phyloP scores from a whole-genome alignment of 2,329 filamentous ascomycete species.

The Chaetomium strumarium region DNA sequence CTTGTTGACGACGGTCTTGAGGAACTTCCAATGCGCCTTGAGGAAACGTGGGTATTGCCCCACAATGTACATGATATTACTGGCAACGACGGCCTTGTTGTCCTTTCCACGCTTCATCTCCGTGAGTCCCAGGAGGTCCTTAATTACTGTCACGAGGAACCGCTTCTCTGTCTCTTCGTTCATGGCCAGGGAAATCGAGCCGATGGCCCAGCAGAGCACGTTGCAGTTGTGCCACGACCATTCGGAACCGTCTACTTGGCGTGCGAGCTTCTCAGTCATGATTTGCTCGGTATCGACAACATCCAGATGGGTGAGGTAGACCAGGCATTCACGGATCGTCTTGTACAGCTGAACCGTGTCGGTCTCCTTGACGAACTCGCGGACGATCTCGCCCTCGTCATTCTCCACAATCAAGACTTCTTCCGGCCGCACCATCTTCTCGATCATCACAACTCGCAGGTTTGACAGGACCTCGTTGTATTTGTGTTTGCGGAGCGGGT shows the following conservation, averaged over 20 bases:
- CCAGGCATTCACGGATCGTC: slow-evolving; percentile 92
- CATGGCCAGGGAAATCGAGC: slow-evolving; percentile 97
- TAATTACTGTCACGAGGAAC: slow-evolving; percentile 97
- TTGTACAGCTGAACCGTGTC: slow-evolving; percentile 99
- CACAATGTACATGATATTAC: slow-evolving; percentile 99
- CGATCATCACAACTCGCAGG: slow-evolving; percentile 95
- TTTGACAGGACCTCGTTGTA: slow-evolving; percentile 93
- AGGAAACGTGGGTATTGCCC: slow-evolving; percentile 97
- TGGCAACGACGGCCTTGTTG: slow-evolving; percentile 98
- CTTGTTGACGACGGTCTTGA: slow-evolving; percentile 99
- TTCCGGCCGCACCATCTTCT: slow-evolving; percentile 98
- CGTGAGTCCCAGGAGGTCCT: slow-evolving; percentile 90
- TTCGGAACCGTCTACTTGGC: slow-evolving; percentile 89
- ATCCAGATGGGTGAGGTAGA: slow-evolving; percentile 95
- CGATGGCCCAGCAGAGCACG: slow-evolving; percentile 98
- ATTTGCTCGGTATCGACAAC: slow-evolving; percentile 97
- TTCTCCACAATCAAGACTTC: slow-evolving; percentile 99
- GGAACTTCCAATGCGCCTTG: slow-evolving; percentile 99
- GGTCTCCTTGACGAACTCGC: slow-evolving; percentile 98
- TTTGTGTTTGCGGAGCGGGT: slow-evolving; percentile 95
- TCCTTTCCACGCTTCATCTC: slow-evolving; percentile 99
- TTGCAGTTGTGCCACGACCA: slow-evolving; percentile 99
- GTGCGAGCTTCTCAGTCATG: slow-evolving; percentile 96
- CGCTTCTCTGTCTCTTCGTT: slow-evolving; percentile 99
- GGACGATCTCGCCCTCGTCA: slow-evolving; percentile 96